Evolutionary conservation across 2,329 filamentous ascomycete genomes (phyloP).

Genomic region (Hypoxylon sp.): DNA sequence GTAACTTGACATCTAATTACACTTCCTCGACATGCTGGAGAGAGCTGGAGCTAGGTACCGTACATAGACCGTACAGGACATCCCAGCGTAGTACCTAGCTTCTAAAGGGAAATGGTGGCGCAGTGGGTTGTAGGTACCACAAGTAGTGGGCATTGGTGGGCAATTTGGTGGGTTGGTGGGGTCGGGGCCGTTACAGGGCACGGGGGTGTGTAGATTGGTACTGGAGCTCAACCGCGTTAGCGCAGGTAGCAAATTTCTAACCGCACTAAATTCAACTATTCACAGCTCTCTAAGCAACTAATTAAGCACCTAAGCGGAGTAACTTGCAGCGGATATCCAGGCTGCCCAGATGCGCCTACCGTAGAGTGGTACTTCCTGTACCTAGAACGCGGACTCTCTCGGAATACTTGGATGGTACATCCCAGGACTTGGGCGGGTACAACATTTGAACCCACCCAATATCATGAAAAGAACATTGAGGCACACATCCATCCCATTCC

Average conservation of each 20-base stretch:
- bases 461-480: no score
- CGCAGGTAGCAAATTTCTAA: conserved; percentile 37
- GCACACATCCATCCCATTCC: no score
- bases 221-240: conserved; percentile 37
- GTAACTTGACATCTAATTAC: conserved; percentile 4
- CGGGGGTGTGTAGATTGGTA: conserved; percentile 42
- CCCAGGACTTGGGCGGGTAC: not conserved
- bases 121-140: conserved; percentile 34
- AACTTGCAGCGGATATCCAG: conserved; percentile 31
- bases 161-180: conserved; percentile 18
- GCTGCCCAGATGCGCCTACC: conserved; percentile 18
- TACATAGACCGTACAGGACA: no score
- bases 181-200: conserved; percentile 26
- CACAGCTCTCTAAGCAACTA: conserved; percentile 36
- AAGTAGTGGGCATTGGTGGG: conserved; percentile 29
- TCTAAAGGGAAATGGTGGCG: conserved; percentile 12
- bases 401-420: conserved; percentile 7
- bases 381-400: conserved; percentile 2
- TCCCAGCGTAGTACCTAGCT: not conserved
- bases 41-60: not conserved
- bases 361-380: not conserved
- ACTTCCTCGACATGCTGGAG: not conserved
- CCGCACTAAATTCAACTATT: conserved; percentile 34
- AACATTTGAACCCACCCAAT: not conserved
- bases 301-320: conserved; percentile 38